Evolutionary conservation across 1,284 basidiomycete species (phyloP).

Genomic region (Sporisorium graminicola): DNA sequence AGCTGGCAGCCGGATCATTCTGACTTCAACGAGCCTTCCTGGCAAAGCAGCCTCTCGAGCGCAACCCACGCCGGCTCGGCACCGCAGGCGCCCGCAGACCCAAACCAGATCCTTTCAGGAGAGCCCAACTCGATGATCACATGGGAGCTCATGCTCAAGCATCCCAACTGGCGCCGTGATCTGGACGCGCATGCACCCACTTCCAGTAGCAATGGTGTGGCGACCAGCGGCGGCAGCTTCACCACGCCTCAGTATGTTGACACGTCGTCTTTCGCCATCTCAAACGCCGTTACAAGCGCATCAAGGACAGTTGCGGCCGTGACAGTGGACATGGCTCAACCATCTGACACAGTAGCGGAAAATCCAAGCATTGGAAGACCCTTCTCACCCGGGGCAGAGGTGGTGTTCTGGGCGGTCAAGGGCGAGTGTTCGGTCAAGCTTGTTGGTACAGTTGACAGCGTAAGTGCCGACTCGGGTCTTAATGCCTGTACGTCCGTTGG

Average conservation of each 20-base stretch:
- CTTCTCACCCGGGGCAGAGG: conserved; percentile 25
- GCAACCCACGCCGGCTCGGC: not conserved
- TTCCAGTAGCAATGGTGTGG: not conserved
- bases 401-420: conserved; percentile 46
- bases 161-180: conserved; percentile 30
- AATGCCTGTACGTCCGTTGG: too few relatives aligned
- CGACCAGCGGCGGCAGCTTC: not conserved
- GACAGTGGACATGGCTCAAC: not conserved
- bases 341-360: not conserved
- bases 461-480: conserved; percentile 9
- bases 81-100: not conserved
- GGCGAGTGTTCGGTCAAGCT: conserved; percentile 34
- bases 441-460: conserved; percentile 32
- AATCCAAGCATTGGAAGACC: conserved; percentile 9
- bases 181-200: not conserved
- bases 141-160: conserved; percentile 16
- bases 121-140: not conserved
- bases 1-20: not conserved
- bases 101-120: too few relatives aligned
- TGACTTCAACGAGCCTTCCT: conserved; percentile 1
- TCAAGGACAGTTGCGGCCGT: too few relatives aligned
- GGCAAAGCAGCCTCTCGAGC: not conserved
- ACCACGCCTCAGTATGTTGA: conserved; percentile 8
- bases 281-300: not conserved
- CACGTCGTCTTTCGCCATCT: conserved; percentile 10